These are phyloP conservation scores for Geotrichum australiense DNA, from an alignment of 1,139 yeast species.

Conservation along the genomic window DNA sequence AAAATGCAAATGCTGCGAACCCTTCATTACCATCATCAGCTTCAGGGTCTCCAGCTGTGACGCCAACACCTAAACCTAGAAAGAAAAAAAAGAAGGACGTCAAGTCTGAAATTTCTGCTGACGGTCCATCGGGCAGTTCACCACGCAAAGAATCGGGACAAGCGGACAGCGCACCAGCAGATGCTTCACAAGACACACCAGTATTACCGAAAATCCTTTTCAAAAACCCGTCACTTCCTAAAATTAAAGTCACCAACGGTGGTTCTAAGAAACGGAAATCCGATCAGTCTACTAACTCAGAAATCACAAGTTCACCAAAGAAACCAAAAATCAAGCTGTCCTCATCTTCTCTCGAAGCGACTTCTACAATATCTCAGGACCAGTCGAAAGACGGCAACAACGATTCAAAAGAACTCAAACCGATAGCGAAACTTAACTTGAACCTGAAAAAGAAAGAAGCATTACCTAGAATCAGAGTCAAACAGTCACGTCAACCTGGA, in stretches of 20 bases:
- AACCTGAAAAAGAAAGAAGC: conserved; percentile 24
- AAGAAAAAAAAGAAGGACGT: conserved; percentile 4
- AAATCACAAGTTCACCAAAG: conserved; percentile 7
- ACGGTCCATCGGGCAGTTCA: conserved; percentile 1
- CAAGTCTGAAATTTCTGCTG: no score
- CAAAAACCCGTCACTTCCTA: conserved; percentile 13
- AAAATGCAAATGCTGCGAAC: background rate
- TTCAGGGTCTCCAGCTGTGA: background rate
- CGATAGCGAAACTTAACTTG: conserved; percentile 26
- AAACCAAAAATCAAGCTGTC: conserved; percentile 15
- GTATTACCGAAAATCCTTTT: conserved; percentile 11
- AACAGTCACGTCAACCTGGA: conserved; percentile 81
- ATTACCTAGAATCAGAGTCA: conserved; percentile 63
- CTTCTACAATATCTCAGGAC: no score
- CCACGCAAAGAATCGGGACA: no score
- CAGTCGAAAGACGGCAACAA: conserved; percentile 2
- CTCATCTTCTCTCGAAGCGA: conserved; percentile 5
- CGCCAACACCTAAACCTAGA: background rate
- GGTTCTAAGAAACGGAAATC: conserved; percentile 5
- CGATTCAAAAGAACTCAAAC: conserved; percentile 9
- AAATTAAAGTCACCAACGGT: conserved; percentile 15
- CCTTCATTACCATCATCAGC: background rate
- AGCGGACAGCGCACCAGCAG: background rate
- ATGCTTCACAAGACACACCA: background rate
- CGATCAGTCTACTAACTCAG: no score